Evolutionary conservation across 148 eudicot genomes (phyloP), one percentile per base, ranked within the genome.

Genomic region (Polygonum aviculare): DNA sequence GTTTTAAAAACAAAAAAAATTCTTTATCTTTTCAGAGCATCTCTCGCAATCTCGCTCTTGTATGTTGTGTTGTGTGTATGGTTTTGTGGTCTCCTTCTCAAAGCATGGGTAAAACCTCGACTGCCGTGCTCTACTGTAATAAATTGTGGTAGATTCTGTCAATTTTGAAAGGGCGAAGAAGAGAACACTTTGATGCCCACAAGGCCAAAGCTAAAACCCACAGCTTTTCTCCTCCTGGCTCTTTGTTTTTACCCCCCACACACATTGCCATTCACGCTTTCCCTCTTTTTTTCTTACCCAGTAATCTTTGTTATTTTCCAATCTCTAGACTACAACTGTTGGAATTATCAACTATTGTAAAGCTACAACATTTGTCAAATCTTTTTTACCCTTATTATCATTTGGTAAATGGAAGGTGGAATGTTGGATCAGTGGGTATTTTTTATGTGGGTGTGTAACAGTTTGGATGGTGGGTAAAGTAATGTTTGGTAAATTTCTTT

Each of bases 81-180:
- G 69, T 63, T 63, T 63, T 65, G 71, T 31, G 38, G 38, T 60
- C 69, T 60, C 31, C 65, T 10, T 60, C 36, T 65, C 71, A 65
- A 65, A 65, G 71, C 71, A 65, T 65, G 71, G 71, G 71, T 65
- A 65, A 65, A 65, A 1, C n/a, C 71, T 65, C 71, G 71, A 65
- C 71, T 65, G 71, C 71, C 15, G 71, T 65, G 71, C 71, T 9
- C 71, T 9, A 1, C 71, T 60, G 69, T 60, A 60, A 60, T 60
- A 60, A 60, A 60, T 60, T 60, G 69, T 31, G 69, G 69, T 60
- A 60, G 69, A 60, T 60, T 60, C 69, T 31, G 36, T 60, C 69
- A 54, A 60, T 26, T 60, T 60, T 60, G 12, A 26, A 60, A 54
- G n/a, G n/a, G 21, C 1, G 60, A 19, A 54, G 59, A 40, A 40